Percentiles rank a stretch among this genome's conserved stretches.
These are phyloP conservation scores for Malassezia brasiliensis DNA, from an alignment of 1,284 basidiomycete species.

Conservation along the genomic window DNA sequence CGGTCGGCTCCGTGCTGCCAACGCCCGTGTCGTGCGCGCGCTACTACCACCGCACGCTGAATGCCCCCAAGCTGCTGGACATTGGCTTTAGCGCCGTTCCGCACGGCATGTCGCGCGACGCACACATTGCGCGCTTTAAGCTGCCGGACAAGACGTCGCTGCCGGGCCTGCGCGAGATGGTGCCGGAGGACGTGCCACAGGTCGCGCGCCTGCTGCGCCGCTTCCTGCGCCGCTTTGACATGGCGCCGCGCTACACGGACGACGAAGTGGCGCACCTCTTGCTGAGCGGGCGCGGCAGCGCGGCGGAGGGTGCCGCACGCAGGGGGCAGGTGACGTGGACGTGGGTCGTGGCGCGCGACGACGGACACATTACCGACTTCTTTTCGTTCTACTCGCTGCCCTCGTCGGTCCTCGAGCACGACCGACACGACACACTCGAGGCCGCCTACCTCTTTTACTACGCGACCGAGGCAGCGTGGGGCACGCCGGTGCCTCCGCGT, in stretches of 20 bases:
- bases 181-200: slow-evolving; percentile 63
- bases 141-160: slow-evolving; percentile 22
- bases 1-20: slow-evolving; percentile 52
- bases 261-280: slow-evolving; percentile 82
- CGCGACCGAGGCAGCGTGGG: slow-evolving; percentile 49
- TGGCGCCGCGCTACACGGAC: slow-evolving; percentile 66
- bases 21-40: slow-evolving; percentile 46
- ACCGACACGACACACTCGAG: slow-evolving; percentile 59
- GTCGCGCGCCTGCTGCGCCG: slow-evolving; percentile 66
- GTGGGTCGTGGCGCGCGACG: slow-evolving; percentile 78
- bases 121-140: slow-evolving; percentile 27
- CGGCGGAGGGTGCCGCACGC: slow-evolving; percentile 49
- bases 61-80: slow-evolving; percentile 83
- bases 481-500: not conserved
- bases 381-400: slow-evolving; percentile 95
- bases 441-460: slow-evolving; percentile 93
- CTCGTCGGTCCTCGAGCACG: slow-evolving; percentile 64
- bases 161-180: slow-evolving; percentile 70
- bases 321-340: slow-evolving; percentile 81
- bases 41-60: slow-evolving; percentile 91
- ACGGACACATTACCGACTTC: slow-evolving; percentile 82
- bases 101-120: slow-evolving; percentile 31
- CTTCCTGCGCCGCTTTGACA: slow-evolving; percentile 78
- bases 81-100: slow-evolving; percentile 68
- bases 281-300: slow-evolving; percentile 67